Evolutionary conservation across 164 flowering plant species (phyloP), one percentile per base, ranked within the genome.

Genomic region (Dillenia suffruticosa): DNA sequence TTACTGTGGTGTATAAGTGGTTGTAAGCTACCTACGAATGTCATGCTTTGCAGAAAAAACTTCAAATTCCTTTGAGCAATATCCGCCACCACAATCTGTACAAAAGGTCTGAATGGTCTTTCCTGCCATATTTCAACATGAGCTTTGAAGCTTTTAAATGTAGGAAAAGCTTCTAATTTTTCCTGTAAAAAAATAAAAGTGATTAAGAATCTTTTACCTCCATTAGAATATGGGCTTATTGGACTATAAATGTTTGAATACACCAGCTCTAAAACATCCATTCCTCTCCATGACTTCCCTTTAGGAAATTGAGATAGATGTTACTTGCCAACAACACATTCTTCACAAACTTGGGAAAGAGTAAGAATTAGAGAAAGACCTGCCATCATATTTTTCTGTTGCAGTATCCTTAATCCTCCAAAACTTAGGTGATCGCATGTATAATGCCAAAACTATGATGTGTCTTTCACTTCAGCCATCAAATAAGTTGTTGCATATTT

Each of bases 191-290:
- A 61, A 61, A 50, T 26, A 61, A 61, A 55, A 17, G 54, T 51
- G 17, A 51, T 51, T 51, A 51, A 51, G 17, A 1, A 58, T 58
- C 48, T 12, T 40, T 16, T 58, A 46, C 62, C 62, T 22, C 40
- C 56, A 51, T 62, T 62, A 62, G 56, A 62, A 62, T 10, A 51
- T 62, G 64, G 64, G 15, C 9, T 62, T 62, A 62, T 62, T 12
- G 64, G 49, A 15, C 56, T 43, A 51, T 49, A 62, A 51, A 62
- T 62, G 44, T 64, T 43, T 45, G 40, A 62, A 45, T 64, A 60
- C 26, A 56, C 19, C 10, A 64, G 48, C 55, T 64, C 61, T 44
- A 62, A 49, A 47, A 15, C 52, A 24, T 24, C 44, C 43, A 56
- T 1, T 49, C 43, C 67, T 64, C 56, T 12, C 67, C 67, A 56